Evolutionary conservation across 768 basidiomycete genomes (phyloP).

Genomic region (Pleurotus pulmonarius): DNA sequence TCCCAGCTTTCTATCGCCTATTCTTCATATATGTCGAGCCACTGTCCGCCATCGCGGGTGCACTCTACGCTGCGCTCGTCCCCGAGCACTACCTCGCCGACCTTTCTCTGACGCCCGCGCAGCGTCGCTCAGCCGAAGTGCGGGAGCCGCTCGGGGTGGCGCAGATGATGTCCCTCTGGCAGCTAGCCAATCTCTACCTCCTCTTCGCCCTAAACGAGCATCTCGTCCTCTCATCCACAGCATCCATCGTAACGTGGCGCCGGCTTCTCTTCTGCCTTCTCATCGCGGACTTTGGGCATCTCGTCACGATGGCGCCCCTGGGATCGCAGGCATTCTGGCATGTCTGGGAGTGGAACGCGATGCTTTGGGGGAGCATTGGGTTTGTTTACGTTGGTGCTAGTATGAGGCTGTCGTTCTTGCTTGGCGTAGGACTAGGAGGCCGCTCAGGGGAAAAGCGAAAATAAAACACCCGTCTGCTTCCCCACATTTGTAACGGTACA

Average conservation of each 20-base stretch:
- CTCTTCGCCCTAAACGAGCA: slow-evolving; percentile 49
- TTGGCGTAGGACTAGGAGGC: slow-evolving; percentile 24
- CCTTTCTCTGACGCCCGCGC: slow-evolving; percentile 18
- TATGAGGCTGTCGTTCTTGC: slow-evolving; percentile 38
- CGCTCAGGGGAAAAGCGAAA: no score
- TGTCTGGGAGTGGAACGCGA: slow-evolving; percentile 47
- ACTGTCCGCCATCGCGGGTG: slow-evolving; percentile 43
- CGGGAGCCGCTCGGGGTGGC: slow-evolving; percentile 14
- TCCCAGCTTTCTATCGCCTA: slow-evolving; percentile 25
- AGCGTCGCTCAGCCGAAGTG: not conserved
- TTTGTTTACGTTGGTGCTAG: slow-evolving; percentile 46
- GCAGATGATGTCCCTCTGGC: slow-evolving; percentile 37
- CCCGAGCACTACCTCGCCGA: slow-evolving; percentile 34
- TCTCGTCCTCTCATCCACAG: slow-evolving; percentile 42
- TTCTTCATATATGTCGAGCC: slow-evolving; percentile 54
- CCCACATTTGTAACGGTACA: no score
- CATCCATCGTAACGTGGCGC: slow-evolving; percentile 37
- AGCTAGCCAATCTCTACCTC: slow-evolving; percentile 48
- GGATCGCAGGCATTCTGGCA: slow-evolving; percentile 38
- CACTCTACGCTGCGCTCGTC: slow-evolving; percentile 41
- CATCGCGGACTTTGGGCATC: slow-evolving; percentile 41
- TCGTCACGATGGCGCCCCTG: slow-evolving; percentile 39
- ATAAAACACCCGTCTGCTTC: no score
- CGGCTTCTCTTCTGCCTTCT: slow-evolving; percentile 39
- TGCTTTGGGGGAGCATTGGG: slow-evolving; percentile 53